Base-by-base conservation (phyloP, 805 yeast species). In the Metschnikowia matae region DNA sequence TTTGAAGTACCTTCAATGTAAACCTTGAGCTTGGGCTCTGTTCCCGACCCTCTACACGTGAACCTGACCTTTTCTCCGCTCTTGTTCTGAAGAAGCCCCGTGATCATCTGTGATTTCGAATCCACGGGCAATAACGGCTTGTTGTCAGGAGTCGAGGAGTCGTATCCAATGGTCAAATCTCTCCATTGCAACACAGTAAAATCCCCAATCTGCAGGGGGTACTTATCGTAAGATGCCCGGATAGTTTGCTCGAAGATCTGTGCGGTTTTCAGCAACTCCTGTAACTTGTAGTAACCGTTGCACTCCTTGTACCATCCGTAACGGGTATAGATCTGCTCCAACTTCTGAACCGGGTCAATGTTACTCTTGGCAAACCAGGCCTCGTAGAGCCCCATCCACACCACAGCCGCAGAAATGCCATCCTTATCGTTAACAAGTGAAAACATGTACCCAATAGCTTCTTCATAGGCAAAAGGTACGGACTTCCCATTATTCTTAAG, bases 371-470 rank as follows among this genome's bases (percentile, higher is more conserved):
- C 49, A 54, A 71, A 71, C 85, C 91, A 83, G 29, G 59, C 51
- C 41, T 73, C 69, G 52, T 81, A 81, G 66, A 90, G 76, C 65
- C 87, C 95, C 33, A 89, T 67, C 68, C 89, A 92, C 11, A 89
- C 79, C 6, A 76, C 67, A 3, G 89, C 79, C 0, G 98, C 97
- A 23, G 89, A 72, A 13, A 94, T 79, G 0, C 99, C 99, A 63
- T 92, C 99, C 67, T 92, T 92, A 65, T 92, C 99, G 65, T 87
- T 89, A 40, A 87, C 86, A 15, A 81, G 77, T 18, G 81, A 69
- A 61, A 90, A 89, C 97, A 92, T 89, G 70, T 82, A 92, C 1
- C 99, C 99, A 56, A 92, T 86, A 2, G 98, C 98, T 64, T 92
- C 99, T 67, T 92, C 99, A 64, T 79, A 92, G 0, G 88, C 97